Evolutionary conservation across 1,284 basidiomycete genomes (phyloP).

Genomic region (Trichosporon ovoides): DNA sequence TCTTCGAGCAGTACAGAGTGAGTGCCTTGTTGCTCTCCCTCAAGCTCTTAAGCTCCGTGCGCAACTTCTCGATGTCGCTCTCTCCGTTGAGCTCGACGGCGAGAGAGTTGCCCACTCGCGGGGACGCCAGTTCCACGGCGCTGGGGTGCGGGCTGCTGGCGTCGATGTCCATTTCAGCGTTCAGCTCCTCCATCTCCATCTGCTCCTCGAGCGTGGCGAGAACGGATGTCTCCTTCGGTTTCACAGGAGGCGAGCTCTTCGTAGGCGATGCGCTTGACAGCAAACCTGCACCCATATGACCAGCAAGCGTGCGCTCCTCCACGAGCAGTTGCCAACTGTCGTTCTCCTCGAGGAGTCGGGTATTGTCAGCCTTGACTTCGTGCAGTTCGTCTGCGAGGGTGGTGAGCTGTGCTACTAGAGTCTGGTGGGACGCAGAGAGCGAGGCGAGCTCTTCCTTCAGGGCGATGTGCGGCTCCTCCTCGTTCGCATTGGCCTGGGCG

Average conservation of each 20-base stretch:
- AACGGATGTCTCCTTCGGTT: slow-evolving; percentile 9
- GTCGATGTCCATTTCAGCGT: slow-evolving; percentile 30
- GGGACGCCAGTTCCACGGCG: not conserved
- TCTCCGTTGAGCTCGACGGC: slow-evolving; percentile 72
- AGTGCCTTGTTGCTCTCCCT: slow-evolving; percentile 93
- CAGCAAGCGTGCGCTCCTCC: slow-evolving; percentile 78
- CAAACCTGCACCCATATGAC: slow-evolving; percentile 56
- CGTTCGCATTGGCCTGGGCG: slow-evolving; percentile 8
- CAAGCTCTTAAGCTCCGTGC: slow-evolving; percentile 77
- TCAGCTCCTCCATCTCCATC: slow-evolving; percentile 37
- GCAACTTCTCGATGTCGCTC: slow-evolving; percentile 65
- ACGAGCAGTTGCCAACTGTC: slow-evolving; percentile 89
- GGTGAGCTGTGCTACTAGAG: slow-evolving; percentile 33
- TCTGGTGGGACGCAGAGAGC: slow-evolving; percentile 33
- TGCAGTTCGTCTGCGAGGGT: slow-evolving; percentile 35
- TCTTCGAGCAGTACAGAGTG: slow-evolving; percentile 88
- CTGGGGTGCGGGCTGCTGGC: slow-evolving; percentile 2
- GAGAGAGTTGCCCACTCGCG: slow-evolving; percentile 39
- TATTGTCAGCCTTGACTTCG: slow-evolving; percentile 34
- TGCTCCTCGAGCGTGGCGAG: slow-evolving; percentile 37
- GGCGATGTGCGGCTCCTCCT: slow-evolving; percentile 19
- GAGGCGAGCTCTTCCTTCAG: slow-evolving; percentile 40
- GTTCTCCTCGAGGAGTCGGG: slow-evolving; percentile 66
- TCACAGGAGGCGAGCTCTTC: not conserved
- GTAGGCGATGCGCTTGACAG: not conserved